A percentile compares a stretch with the other conserved stretches of the same genome.
Evolutionary conservation across 306 rosid species (phyloP).

Genomic region (Canavalia ensiformis): DNA sequence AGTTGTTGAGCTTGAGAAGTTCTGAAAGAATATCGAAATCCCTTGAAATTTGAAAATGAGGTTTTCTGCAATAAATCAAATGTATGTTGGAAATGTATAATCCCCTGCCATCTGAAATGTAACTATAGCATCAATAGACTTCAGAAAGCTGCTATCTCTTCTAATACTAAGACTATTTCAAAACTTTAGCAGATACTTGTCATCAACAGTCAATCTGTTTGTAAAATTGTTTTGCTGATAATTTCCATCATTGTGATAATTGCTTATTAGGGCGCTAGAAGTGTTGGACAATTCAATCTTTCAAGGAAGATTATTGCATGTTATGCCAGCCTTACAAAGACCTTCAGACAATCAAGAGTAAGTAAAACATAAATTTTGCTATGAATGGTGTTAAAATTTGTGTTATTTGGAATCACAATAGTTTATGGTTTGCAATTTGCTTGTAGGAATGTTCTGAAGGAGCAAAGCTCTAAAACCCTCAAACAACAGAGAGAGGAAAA

Average conservation of each 20-base stretch:
- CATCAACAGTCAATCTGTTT: constrained; percentile 18
- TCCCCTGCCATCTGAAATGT: constrained; percentile 9
- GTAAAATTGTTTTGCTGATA: constrained; percentile 8
- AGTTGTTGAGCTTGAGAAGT: not conserved
- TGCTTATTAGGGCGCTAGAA: constrained; percentile 70
- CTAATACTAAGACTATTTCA: not conserved
- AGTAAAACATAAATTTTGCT: constrained; percentile 42
- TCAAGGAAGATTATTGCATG: constrained; percentile 94
- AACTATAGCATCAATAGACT: not conserved
- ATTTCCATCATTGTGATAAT: constrained; percentile 18
- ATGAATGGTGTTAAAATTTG: not conserved
- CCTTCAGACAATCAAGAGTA: constrained; percentile 71
- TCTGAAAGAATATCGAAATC: constrained; percentile 8
- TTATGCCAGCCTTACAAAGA: constrained; percentile 79
- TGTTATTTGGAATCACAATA: constrained; percentile 17
- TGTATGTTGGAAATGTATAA: constrained; percentile 23
- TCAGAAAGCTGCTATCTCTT: constrained; percentile 10
- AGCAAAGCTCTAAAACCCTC: constrained; percentile 68
- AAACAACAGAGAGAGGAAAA: constrained; percentile 81
- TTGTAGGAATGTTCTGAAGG: constrained; percentile 58
- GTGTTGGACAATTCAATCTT: constrained; percentile 80
- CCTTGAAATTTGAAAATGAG: constrained; percentile 5
- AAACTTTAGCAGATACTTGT: constrained; percentile 19
- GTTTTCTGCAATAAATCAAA: constrained; percentile 15
- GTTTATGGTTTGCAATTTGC: constrained; percentile 44